phyloP scores from a whole-genome alignment of 2,329 filamentous ascomycete genomes.

The Cladophialophora bantiana region DNA sequence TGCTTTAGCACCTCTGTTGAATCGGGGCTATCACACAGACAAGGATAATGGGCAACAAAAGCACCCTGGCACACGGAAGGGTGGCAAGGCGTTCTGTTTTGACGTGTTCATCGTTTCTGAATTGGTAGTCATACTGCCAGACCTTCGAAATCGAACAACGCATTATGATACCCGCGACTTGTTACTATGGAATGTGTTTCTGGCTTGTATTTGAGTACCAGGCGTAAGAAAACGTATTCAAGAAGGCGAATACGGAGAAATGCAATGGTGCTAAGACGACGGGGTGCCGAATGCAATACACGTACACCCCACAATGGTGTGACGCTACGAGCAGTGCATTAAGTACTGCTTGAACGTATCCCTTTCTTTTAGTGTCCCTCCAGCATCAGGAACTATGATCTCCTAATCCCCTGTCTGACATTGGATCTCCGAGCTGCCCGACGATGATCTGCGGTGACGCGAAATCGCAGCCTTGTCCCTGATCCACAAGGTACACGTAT shows the following conservation, averaged over 20 bases:
- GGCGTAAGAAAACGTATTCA: not conserved
- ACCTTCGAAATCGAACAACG: conserved; percentile 4
- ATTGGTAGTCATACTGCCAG: not conserved
- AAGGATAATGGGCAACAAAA: conserved; percentile 1
- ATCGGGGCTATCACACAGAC: not conserved
- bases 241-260: not conserved
- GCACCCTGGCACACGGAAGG: not conserved
- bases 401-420: not conserved
- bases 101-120: not conserved
- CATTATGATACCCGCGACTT: conserved; percentile 20
- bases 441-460: too few relatives aligned
- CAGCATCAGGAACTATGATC: not conserved
- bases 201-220: not conserved
- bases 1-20: not conserved
- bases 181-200: conserved; percentile 5
- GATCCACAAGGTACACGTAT: too few relatives aligned
- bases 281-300: conserved; percentile 4
- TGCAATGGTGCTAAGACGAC: not conserved
- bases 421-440: not conserved
- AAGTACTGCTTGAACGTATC: conserved; percentile 1
- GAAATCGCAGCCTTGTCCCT: too few relatives aligned
- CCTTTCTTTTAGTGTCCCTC: not conserved
- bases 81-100: conserved; percentile 12
- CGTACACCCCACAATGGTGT: not conserved
- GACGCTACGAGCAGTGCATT: not conserved